A percentile compares a stretch with the other conserved stretches of the same genome.
Evolutionary conservation across 306 rosid genomes (phyloP).

Genomic region (Vigna unguiculata): DNA sequence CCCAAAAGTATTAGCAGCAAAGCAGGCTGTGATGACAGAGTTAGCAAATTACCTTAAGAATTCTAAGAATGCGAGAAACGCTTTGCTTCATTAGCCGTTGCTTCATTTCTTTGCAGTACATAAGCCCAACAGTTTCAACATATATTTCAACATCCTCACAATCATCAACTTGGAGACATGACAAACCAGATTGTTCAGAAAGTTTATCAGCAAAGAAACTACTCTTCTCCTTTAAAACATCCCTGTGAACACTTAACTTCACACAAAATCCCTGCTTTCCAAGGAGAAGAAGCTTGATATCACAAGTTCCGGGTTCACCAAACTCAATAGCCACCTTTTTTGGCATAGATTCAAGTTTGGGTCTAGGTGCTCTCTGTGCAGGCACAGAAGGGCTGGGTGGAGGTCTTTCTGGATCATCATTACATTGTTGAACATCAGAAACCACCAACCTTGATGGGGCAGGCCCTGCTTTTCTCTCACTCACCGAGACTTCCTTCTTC

Average conservation of each 20-base stretch:
- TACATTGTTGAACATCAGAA: slow-evolving; percentile 62
- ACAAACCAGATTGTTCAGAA: slow-evolving; percentile 53
- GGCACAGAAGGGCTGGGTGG: slow-evolving; percentile 54
- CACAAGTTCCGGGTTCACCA: slow-evolving; percentile 90
- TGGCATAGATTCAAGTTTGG: slow-evolving; percentile 71
- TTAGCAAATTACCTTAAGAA: slow-evolving; percentile 70
- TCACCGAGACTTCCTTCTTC: slow-evolving; percentile 53
- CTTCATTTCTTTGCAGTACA: slow-evolving; percentile 92
- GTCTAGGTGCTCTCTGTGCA: slow-evolving; percentile 66
- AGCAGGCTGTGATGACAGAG: background rate
- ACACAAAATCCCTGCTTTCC: slow-evolving; percentile 96
- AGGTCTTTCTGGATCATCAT: slow-evolving; percentile 61
- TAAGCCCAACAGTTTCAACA: slow-evolving; percentile 88
- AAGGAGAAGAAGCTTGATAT: slow-evolving; percentile 69
- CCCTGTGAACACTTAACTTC: slow-evolving; percentile 85
- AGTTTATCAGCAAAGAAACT: slow-evolving; percentile 70
- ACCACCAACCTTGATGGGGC: slow-evolving; percentile 61
- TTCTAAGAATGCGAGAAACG: slow-evolving; percentile 80
- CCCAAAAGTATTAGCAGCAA: slow-evolving; percentile 4
- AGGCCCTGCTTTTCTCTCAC: slow-evolving; percentile 62
- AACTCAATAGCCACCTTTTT: slow-evolving; percentile 95
- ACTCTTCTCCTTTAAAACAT: slow-evolving; percentile 68
- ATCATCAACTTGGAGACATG: slow-evolving; percentile 74
- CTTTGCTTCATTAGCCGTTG: slow-evolving; percentile 89
- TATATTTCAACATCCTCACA: slow-evolving; percentile 93